phyloP scores from a whole-genome alignment of 305 asterid genomes.

The Solanum aculeatissimum region DNA sequence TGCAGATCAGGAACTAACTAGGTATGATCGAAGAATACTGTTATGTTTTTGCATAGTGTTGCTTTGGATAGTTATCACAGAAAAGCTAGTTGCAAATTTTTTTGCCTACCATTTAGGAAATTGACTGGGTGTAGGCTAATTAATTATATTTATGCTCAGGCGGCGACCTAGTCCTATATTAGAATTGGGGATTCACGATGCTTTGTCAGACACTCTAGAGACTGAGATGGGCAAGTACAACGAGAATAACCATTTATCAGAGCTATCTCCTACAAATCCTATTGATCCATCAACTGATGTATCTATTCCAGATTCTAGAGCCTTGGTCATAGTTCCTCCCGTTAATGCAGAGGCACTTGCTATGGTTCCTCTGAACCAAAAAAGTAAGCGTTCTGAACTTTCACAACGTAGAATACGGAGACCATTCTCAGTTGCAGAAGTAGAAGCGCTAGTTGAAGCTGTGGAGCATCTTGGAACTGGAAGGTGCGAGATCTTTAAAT shows the following conservation, averaged over 20 bases:
- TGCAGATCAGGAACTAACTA: constrained; percentile 25
- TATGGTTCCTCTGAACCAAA: constrained; percentile 45
- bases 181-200: constrained; percentile 43
- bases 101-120: neutral
- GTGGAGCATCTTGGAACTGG: constrained; percentile 95
- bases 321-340: constrained; percentile 40
- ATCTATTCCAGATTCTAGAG: constrained; percentile 39
- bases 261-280: constrained; percentile 24
- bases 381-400: constrained; percentile 45
- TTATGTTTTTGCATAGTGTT: neutral
- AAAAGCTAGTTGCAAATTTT: neutral
- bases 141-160: constrained; percentile 22
- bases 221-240: constrained; percentile 21
- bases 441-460: constrained; percentile 88
- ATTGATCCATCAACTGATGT: constrained; percentile 20
- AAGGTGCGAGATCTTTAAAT: constrained; percentile 27
- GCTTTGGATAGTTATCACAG: neutral
- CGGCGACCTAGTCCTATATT: constrained; percentile 31
- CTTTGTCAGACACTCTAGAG: constrained; percentile 18
- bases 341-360: constrained; percentile 46
- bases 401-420: constrained; percentile 89
- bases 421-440: constrained; percentile 85
- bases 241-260: constrained; percentile 13
- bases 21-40: constrained; percentile 20
- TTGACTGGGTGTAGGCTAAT: neutral